Evolutionary conservation across 345 rosid species (phyloP), one percentile per base, ranked within the genome.

Genomic region (Melaleuca alternifolia): DNA sequence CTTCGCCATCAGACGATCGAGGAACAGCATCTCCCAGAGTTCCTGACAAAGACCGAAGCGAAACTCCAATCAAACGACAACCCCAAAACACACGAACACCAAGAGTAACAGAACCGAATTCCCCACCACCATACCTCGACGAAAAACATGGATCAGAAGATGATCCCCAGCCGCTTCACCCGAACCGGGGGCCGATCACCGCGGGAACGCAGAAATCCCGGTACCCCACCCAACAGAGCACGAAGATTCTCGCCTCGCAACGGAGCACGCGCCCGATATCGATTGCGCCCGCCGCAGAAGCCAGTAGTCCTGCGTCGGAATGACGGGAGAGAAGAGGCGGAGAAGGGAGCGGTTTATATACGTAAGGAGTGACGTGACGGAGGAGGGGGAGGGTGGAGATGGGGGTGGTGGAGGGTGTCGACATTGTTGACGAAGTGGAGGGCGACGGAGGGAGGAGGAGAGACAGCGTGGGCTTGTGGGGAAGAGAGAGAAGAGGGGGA

Each of bases 1-100:
- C 76, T 90, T 88, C 75, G 93, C 88, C 91, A 90, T 59, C 75
- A 90, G 88, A 46, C 84, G 89, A 88, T 90, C 85, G 18, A 90
- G 85, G 85, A 75, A 84, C 82, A 88, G 77, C 87, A 89, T 83
- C 85, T 84, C 91, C 91, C 85, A 91, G 11, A 91, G 85, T 86
- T 89, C 91, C 96, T 93, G 85, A 77, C 30, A 86, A 84, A 53
- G 87, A 50, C 54, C 11, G 13, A 52, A 52, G 52, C 6, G 86
- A 24, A 24, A 88, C 1, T 54, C 20, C 62, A 65, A 14, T 30
- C 21, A 26, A 30, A 33, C n/a, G 51, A 26, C 33, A 10, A 16
- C 84, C 21, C 84, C 18, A 85, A 1, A 46, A 83, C 65, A 79
- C 65, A 2, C 30, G 51, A 7, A 7, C 21, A 20, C 7, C 13